Base-by-base conservation (phyloP, 495 filamentous ascomycete genomes). In the Clohesyomyces aquaticus region DNA sequence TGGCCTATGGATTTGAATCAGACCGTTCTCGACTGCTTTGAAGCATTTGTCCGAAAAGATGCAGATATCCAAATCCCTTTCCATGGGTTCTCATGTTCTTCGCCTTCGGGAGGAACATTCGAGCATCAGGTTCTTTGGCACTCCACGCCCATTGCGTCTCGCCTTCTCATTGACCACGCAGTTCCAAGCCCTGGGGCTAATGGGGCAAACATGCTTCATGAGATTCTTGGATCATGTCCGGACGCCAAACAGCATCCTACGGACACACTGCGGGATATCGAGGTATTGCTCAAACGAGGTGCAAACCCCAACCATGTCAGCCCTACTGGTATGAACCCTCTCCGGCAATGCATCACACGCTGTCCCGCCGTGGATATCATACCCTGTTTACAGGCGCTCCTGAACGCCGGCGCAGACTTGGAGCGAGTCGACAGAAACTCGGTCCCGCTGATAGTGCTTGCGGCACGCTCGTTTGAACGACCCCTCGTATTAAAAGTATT, bases 71-170 rank as follows among this genome's bases (percentile, higher is more conserved):
- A 61, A 4, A 22, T 23, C 11, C 10, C 23, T 4, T 69, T 65
- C 43, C 18, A 14, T 35, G 32, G 51, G 1, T 65, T 54, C n/a
- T 23, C 57, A 26, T 69, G 66, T 41, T 21, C 49, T 4, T 22
- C 55, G 1, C 28, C 41, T n/a, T 45, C 55, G 1, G 28, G 58
- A n/a, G 9, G 26, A 1, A 68, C 60, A 19, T 68, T 68, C 21
- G 60, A 64, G 26, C 66, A 68, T 25, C 66, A 68, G 42, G 23
- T 64, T 12, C 28, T 68, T 0, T 68, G 61, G 60, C 66, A 68
- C 54, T 59, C 55, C 2, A 59, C 60, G 1, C 61, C 66, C 8
- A n/a, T n/a, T 6, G 22, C 28, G 8, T 41, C 55, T 1, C 55
- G 66, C 8, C 49, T 68, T 6, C 49, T 65, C 14, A 57, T 68